phyloP scores from a whole-genome alignment of 2,329 filamentous ascomycete species.

The Colletotrichum sp. region DNA sequence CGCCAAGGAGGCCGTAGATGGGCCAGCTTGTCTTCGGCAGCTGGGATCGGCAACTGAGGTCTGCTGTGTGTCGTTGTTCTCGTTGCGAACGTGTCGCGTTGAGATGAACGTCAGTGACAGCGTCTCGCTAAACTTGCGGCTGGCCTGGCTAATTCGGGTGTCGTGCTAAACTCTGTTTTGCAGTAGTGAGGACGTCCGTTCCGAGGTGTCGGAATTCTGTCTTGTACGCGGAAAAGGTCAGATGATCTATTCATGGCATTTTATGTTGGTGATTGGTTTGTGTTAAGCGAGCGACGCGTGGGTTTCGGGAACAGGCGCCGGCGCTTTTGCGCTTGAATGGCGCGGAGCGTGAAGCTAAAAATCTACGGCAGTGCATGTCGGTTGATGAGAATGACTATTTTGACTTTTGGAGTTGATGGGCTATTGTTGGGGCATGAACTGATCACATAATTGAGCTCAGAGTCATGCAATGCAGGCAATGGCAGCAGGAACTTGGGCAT shows the following conservation, averaged over 20 bases:
- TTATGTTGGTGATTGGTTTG: not conserved
- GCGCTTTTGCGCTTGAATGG: not conserved
- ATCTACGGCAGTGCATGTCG: not conserved
- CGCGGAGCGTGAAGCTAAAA: not conserved
- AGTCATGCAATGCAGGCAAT: not conserved
- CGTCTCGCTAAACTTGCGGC: not conserved
- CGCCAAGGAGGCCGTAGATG: not conserved
- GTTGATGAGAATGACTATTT: not conserved
- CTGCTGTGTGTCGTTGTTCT: not conserved
- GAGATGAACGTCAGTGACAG: not conserved
- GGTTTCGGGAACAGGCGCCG: not conserved
- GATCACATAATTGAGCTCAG: not conserved
- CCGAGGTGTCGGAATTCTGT: not conserved
- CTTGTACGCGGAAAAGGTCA: not conserved
- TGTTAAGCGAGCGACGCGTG: not conserved
- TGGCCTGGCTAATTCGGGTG: not conserved
- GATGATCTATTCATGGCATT: not conserved
- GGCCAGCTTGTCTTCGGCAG: slow-evolving; percentile 13
- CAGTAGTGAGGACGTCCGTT: not conserved
- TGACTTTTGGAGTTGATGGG: not conserved
- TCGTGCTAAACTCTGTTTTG: not conserved
- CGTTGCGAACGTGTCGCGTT: not conserved
- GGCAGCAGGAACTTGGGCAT: not conserved
- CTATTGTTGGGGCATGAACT: not conserved
- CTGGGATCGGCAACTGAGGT: slow-evolving; percentile 11